phyloP scores from a whole-genome alignment of 2,329 filamentous ascomycete species.

The Xylariales sp. region DNA sequence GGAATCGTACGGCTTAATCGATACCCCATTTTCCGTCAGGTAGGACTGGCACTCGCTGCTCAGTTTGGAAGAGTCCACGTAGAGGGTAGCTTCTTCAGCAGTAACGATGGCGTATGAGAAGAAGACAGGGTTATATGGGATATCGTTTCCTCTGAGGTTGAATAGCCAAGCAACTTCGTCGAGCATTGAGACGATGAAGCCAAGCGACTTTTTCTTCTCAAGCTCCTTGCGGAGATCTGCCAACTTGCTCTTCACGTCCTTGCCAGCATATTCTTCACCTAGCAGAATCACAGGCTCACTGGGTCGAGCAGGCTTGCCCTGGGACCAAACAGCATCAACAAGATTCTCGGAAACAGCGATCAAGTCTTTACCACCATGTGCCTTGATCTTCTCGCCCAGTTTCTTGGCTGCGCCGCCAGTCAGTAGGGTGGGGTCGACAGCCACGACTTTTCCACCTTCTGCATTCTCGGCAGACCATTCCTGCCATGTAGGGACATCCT shows the following conservation, averaged over 20 bases:
- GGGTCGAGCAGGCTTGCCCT: constrained; percentile 67
- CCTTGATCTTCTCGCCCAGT: constrained; percentile 80
- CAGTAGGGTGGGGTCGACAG: constrained; percentile 85
- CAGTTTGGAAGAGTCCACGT: constrained; percentile 78
- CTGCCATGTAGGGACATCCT: constrained; percentile 94
- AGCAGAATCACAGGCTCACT: constrained; percentile 72
- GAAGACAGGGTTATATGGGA: constrained; percentile 97
- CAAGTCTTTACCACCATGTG: constrained; percentile 74
- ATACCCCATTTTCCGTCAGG: constrained; percentile 64
- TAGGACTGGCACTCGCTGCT: constrained; percentile 64
- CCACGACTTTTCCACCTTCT: constrained; percentile 81
- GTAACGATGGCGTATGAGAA: constrained; percentile 94
- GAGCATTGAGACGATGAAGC: constrained; percentile 88
- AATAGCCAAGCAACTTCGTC: constrained; percentile 99
- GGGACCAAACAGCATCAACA: constrained; percentile 85
- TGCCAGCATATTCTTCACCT: constrained; percentile 71
- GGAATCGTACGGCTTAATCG: constrained; percentile 73
- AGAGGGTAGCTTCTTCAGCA: constrained; percentile 69
- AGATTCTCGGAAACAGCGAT: constrained; percentile 76
- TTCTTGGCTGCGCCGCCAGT: constrained; percentile 62
- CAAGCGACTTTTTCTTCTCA: constrained; percentile 81
- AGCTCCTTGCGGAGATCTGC: constrained; percentile 85
- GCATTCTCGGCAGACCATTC: constrained; percentile 90
- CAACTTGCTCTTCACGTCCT: constrained; percentile 77
- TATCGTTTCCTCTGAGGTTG: constrained; percentile 90